A percentile compares a stretch with the other conserved stretches of the same genome.
phyloP scores from a whole-genome alignment of 495 filamentous ascomycete genomes.

The Aspergillus hancockii region DNA sequence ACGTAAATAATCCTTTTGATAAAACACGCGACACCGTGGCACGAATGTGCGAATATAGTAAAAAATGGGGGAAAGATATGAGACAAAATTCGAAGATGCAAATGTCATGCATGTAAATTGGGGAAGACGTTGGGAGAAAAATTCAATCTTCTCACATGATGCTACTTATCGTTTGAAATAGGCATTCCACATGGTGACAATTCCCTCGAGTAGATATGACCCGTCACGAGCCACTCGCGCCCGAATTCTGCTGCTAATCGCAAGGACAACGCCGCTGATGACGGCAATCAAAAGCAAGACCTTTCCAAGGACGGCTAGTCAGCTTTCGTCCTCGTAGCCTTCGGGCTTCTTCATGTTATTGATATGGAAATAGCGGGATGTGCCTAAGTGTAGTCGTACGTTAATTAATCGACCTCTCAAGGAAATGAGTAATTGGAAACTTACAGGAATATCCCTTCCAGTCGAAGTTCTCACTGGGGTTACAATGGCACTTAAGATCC shows the following conservation, averaged over 20 bases:
- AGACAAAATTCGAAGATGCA: neutral
- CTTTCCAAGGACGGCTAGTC: slow-evolving; percentile 29
- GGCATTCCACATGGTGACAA: slow-evolving; percentile 21
- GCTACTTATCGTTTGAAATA: slow-evolving; percentile 12
- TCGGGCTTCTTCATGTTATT: slow-evolving; percentile 77
- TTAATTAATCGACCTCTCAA: slow-evolving; percentile 6
- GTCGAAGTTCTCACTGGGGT: slow-evolving; percentile 96
- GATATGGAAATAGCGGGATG: slow-evolving; percentile 78
- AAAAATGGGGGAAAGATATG: slow-evolving; percentile 2
- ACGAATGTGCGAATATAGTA: neutral
- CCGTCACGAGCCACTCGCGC: slow-evolving; percentile 11
- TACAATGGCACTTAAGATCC: slow-evolving; percentile 88
- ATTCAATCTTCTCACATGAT: neutral
- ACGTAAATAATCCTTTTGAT: slow-evolving; percentile 1
- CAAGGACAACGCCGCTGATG: slow-evolving; percentile 21
- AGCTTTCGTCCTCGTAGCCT: slow-evolving; percentile 72
- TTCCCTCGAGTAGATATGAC: slow-evolving; percentile 9
- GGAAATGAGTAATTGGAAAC: slow-evolving; percentile 29
- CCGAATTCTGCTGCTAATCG: slow-evolving; percentile 27
- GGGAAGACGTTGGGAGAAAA: neutral
- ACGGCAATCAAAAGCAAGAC: slow-evolving; percentile 20
- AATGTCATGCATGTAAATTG: too few species aligned
- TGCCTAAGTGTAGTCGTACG: slow-evolving; percentile 52
- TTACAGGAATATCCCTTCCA: slow-evolving; percentile 97
- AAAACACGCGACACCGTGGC: neutral